These are phyloP conservation scores for Berberis vulgaris DNA, from an alignment of 164 flowering plant genomes.

Conservation along the genomic window DNA sequence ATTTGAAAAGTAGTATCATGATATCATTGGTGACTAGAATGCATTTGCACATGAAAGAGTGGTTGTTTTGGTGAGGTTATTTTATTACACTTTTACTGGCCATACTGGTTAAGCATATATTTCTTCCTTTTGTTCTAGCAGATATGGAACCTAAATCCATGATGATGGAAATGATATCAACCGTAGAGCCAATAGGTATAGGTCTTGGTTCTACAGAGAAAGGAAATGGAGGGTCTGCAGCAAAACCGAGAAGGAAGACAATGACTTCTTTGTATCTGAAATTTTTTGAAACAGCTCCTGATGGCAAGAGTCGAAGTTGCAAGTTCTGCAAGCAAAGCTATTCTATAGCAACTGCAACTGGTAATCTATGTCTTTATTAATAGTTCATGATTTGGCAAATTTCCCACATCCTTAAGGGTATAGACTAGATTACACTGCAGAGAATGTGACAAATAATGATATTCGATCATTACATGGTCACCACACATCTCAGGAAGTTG, in stretches of 20 bases:
- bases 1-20: no score
- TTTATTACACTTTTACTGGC: no score
- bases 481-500: not conserved
- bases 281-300: conserved; percentile 81
- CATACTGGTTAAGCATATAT: not conserved
- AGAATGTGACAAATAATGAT: not conserved
- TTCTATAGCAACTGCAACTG: conserved; percentile 96
- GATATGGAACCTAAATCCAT: conserved; percentile 70
- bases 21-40: no score
- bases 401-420: not conserved
- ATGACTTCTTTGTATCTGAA: conserved; percentile 92
- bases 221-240: conserved; percentile 30
- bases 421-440: not conserved
- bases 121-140: conserved; percentile 14
- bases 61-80: not conserved
- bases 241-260: conserved; percentile 82
- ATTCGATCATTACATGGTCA: not conserved
- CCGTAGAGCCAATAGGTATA: conserved; percentile 45
- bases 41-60: not conserved
- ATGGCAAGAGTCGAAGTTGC: conserved; percentile 89
- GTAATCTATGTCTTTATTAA: conserved; percentile 25
- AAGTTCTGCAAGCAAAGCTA: conserved; percentile 92
- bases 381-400: not conserved
- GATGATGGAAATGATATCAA: conserved; percentile 61
- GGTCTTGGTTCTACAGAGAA: conserved; percentile 68